Base-by-base conservation (phyloP, 495 filamentous ascomycete species). In the Penicillium cataractarum region DNA sequence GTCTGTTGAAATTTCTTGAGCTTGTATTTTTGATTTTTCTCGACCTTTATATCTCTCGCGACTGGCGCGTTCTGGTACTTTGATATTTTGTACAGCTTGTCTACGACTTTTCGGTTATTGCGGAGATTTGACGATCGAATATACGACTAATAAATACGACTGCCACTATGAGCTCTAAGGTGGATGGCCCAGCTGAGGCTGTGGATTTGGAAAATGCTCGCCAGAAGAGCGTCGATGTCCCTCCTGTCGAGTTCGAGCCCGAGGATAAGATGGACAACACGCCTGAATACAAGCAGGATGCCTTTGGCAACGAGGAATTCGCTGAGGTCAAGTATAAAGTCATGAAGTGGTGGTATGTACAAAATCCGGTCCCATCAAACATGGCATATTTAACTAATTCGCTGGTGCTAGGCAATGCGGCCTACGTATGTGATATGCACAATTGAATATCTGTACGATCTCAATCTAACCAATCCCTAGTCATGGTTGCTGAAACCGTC, bases 401-500 rank as follows among this genome's bases (percentile, higher is more conserved):
- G 13, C 19, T 4, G 19, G 0, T 46, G 13, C 42, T 57, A 78
- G 76, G 77, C 78, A 80, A 75, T 78, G 76, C 61, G 78, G 78
- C 63, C 55, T 79, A 50, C 70, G 71, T 73, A 65, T 33, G 65
- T 71, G 35, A 24, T 37, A 13, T 4, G 19, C 26, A 40, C 32
- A n/a, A 9, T 33, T 19, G 17, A 64, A 27, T 46, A 9, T 24
- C 5, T 6, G 21, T 33, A 29, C 42, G 37, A 57, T 4, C 5
- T n/a, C 6, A 49, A 55, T 60, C 48, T 62, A 46, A 65, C 51
- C 22, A 37, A 32, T 27, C 60, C 31, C 53, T 37, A 72, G 70
- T 90, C 57, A 84, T 91, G 74, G 87, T 91, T 67, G 89, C 88
- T 54, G 87, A 90, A 68, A 89, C 87, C n/a, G 87, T 91, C 40